phyloP scores from a whole-genome alignment of 352 stramenopile genomes.

The Bremia lactucae region DNA sequence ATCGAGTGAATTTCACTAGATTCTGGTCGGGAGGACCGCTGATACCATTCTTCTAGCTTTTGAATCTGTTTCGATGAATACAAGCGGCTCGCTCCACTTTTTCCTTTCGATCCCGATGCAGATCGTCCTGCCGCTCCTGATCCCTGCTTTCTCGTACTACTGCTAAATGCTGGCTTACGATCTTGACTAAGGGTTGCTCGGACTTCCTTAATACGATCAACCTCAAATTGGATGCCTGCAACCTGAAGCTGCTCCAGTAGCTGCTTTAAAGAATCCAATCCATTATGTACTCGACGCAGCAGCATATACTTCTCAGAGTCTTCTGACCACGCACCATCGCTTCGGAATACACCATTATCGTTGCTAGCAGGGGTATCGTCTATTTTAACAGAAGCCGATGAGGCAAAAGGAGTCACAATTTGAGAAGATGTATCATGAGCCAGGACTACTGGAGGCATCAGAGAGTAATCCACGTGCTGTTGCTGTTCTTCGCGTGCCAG shows the following conservation, averaged over 20 bases:
- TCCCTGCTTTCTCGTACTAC: slow-evolving; percentile 22
- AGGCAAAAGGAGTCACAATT: no score
- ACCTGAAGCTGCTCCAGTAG: slow-evolving; percentile 72
- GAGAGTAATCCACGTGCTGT: slow-evolving; percentile 6
- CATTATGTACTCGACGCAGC: slow-evolving; percentile 43
- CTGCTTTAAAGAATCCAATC: slow-evolving; percentile 55
- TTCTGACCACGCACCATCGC: slow-evolving; percentile 3
- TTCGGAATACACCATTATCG: slow-evolving; percentile 12
- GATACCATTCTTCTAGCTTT: slow-evolving; percentile 85
- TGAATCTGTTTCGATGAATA: slow-evolving; percentile 84
- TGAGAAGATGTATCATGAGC: slow-evolving; percentile 24
- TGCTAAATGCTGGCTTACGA: slow-evolving; percentile 22
- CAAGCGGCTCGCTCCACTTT: slow-evolving; percentile 69
- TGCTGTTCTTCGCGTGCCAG: slow-evolving; percentile 4
- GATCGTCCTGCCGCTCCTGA: slow-evolving; percentile 24
- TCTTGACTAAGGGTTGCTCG: slow-evolving; percentile 46
- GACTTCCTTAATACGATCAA: slow-evolving; percentile 74
- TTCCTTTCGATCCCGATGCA: slow-evolving; percentile 38
- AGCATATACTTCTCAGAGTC: slow-evolving; percentile 31
- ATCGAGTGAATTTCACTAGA: slow-evolving; percentile 83
- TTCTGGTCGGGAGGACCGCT: slow-evolving; percentile 69
- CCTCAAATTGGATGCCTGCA: slow-evolving; percentile 69
- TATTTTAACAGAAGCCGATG: no score
- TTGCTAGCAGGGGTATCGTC: slow-evolving; percentile 14
- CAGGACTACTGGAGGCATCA: slow-evolving; percentile 32